These are phyloP conservation scores for Penicillium dipodomyicola DNA, from an alignment of 495 filamentous ascomycete genomes.

Conservation along the genomic window DNA sequence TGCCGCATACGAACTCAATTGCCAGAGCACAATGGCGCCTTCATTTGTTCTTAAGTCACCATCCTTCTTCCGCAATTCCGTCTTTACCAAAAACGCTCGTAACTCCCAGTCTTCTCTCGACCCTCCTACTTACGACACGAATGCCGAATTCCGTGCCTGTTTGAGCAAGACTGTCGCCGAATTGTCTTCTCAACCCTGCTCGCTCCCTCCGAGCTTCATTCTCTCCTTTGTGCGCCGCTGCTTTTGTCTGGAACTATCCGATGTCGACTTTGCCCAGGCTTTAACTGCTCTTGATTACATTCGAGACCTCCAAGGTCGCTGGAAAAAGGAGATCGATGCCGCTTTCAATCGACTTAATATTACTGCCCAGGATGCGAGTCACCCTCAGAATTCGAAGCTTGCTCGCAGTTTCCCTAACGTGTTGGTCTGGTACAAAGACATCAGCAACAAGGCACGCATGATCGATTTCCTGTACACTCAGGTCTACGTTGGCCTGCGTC, in stretches of 20 bases:
- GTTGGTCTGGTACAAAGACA: conserved; percentile 51
- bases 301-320: conserved; percentile 63
- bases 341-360: conserved; percentile 46
- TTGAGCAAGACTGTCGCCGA: conserved; percentile 64
- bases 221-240: conserved; percentile 62
- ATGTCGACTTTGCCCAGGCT: conserved; percentile 70
- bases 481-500: conserved; percentile 64
- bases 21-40: conserved; percentile 42
- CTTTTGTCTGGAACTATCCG: conserved; percentile 55
- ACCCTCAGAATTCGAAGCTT: conserved; percentile 36
- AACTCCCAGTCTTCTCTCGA: conserved; percentile 40
- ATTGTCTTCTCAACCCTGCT: conserved; percentile 61
- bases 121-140: conserved; percentile 39
- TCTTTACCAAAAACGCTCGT: conserved; percentile 19
- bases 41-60: conserved; percentile 30
- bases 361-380: conserved; percentile 37
- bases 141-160: conserved; percentile 60
- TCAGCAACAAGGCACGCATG: conserved; percentile 54
- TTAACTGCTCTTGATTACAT: conserved; percentile 71
- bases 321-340: conserved; percentile 56
- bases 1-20: conserved; percentile 73
- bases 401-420: conserved; percentile 50
- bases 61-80: conserved; percentile 19
- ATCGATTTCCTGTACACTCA: conserved; percentile 63
- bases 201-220: conserved; percentile 65